phyloP scores from a whole-genome alignment of 2,329 filamentous ascomycete species.

The Penicillium glabrum region DNA sequence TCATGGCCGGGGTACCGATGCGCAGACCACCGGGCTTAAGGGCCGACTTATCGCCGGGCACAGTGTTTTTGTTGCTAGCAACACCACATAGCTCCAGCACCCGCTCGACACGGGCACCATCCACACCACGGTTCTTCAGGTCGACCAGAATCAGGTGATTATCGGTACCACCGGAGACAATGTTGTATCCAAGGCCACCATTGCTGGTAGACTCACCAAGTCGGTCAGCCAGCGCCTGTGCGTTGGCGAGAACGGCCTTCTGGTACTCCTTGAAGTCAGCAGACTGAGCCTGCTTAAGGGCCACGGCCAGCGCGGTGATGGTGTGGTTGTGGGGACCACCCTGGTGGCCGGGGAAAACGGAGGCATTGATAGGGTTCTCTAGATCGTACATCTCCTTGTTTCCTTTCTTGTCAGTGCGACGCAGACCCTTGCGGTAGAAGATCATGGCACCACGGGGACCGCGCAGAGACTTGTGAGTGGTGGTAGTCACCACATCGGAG shows the following conservation, averaged over 20 bases:
- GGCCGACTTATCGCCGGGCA: conserved; percentile 90
- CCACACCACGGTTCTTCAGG: conserved; percentile 80
- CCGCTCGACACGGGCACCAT: conserved; percentile 89
- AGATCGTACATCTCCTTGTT: conserved; percentile 90
- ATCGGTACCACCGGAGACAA: conserved; percentile 94
- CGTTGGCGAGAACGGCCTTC: conserved; percentile 86
- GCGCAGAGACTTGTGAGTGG: conserved; percentile 97
- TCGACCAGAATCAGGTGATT: conserved; percentile 97
- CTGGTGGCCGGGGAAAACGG: conserved; percentile 98
- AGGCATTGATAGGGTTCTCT: conserved; percentile 96
- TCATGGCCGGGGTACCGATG: conserved; percentile 97
- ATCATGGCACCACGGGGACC: conserved; percentile 99
- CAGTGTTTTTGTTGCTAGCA: conserved; percentile 99
- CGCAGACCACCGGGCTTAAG: conserved; percentile 90
- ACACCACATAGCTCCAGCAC: conserved; percentile 91
- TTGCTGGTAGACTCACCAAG: conserved; percentile 69
- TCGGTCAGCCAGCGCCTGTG: conserved; percentile 78
- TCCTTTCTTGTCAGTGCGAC: conserved; percentile 86
- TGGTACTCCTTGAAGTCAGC: conserved; percentile 95
- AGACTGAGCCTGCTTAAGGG: conserved; percentile 87
- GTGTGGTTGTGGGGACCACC: conserved; percentile 99
- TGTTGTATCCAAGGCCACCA: conserved; percentile 79
- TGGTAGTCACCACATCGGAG: conserved; percentile 96
- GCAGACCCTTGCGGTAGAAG: conserved; percentile 97
- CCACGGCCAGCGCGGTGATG: conserved; percentile 93